Evolutionary conservation across 1,139 yeast genomes (phyloP).

Genomic region (Saccharomyces pastorianus): DNA sequence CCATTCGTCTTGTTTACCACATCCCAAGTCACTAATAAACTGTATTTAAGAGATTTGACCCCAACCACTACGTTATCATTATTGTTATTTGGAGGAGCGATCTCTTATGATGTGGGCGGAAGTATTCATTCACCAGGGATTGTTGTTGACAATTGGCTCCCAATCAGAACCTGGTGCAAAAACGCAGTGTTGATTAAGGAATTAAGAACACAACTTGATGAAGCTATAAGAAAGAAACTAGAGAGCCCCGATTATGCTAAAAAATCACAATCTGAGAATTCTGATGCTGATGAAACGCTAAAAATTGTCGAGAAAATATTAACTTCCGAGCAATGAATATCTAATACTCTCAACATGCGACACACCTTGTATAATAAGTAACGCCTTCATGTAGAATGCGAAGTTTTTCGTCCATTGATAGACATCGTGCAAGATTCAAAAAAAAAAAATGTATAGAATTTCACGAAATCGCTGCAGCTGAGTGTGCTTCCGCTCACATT

Average conservation of each 20-base stretch:
- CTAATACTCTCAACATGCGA: too few relatives aligned
- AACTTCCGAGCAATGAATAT: conserved; percentile 13
- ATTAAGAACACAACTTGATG: conserved; percentile 57
- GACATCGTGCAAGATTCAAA: background rate
- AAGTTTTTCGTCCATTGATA: background rate
- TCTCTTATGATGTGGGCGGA: conserved; percentile 55
- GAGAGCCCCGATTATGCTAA: conserved; percentile 34
- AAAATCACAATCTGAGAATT: background rate
- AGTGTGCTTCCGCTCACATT: background rate
- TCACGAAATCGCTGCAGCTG: background rate
- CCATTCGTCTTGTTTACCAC: conserved; percentile 50
- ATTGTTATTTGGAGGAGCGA: conserved; percentile 69
- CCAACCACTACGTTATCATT: conserved; percentile 69
- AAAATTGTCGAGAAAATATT: conserved; percentile 32
- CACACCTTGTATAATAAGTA: background rate
- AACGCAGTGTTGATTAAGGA: conserved; percentile 79
- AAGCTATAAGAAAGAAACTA: conserved; percentile 52
- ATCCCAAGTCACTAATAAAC: conserved; percentile 57
- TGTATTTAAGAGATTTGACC: conserved; percentile 66
- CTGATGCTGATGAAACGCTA: conserved; percentile 30
- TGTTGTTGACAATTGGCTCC: conserved; percentile 70
- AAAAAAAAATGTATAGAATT: too few relatives aligned
- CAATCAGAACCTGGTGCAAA: conserved; percentile 86
- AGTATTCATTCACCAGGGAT: conserved; percentile 52
- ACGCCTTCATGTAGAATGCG: background rate